A percentile compares a stretch with the other conserved stretches of the same genome.
Evolutionary conservation across 2,329 filamentous ascomycete genomes (phyloP).

Genomic region (Penicillium hesseltinei): DNA sequence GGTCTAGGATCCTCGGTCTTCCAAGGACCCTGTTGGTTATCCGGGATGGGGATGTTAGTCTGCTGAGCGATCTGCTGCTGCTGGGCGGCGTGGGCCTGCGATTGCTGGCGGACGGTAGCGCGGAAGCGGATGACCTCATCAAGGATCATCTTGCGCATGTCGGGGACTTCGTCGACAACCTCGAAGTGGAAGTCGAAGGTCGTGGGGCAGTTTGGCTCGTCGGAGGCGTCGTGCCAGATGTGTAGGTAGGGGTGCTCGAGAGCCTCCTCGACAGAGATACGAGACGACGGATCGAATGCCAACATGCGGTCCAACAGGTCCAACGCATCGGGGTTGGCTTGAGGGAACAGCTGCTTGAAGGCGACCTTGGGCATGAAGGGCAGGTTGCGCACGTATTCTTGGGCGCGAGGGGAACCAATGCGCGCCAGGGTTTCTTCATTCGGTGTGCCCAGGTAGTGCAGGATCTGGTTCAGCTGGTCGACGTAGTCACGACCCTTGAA

Average conservation of each 20-base stretch:
- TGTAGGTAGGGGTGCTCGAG: conserved; percentile 94
- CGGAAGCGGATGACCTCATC: conserved; percentile 92
- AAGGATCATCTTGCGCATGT: conserved; percentile 97
- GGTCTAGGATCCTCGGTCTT: conserved; percentile 62
- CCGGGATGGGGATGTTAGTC: conserved; percentile 60
- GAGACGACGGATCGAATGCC: conserved; percentile 89
- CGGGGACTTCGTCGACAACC: conserved; percentile 87
- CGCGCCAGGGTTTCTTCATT: conserved; percentile 91
- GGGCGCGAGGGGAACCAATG: conserved; percentile 91
- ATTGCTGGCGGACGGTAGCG: conserved; percentile 54
- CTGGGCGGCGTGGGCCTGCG: conserved; percentile 43
- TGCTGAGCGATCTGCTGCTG: conserved; percentile 43
- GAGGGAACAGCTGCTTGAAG: conserved; percentile 84
- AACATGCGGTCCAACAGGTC: conserved; percentile 97
- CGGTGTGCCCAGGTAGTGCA: conserved; percentile 95
- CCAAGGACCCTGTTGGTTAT: conserved; percentile 55
- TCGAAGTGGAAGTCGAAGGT: conserved; percentile 99
- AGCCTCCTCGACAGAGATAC: conserved; percentile 91
- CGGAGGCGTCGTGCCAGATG: conserved; percentile 97
- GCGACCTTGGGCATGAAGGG: conserved; percentile 91
- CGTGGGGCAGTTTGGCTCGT: conserved; percentile 89
- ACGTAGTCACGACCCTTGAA: conserved; percentile 99
- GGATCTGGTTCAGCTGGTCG: conserved; percentile 98
- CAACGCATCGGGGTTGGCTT: conserved; percentile 92
- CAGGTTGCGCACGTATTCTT: conserved; percentile 97